Conservation (phyloP, 768 basidiomycete species). For the Nidularia pulvinata region DNA sequence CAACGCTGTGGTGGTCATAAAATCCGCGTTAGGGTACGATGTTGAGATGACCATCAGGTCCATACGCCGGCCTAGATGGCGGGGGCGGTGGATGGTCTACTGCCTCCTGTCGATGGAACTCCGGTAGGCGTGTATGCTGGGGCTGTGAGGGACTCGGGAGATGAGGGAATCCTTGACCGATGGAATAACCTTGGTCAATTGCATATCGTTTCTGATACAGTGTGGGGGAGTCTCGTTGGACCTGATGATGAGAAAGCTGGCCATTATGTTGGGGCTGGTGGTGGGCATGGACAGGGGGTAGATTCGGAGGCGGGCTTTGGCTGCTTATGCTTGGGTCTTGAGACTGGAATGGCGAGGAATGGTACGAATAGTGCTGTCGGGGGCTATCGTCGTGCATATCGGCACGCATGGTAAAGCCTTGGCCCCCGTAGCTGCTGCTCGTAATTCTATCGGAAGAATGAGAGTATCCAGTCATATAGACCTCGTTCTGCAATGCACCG, state of each 20-base stretch:
- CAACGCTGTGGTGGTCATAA: neutral
- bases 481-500: conserved; percentile 33
- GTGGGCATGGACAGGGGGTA: conserved; percentile 13
- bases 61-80: conserved; percentile 31
- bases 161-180: conserved; percentile 47
- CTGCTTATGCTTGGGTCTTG: conserved; percentile 38
- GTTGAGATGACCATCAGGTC: conserved; percentile 46
- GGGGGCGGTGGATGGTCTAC: conserved; percentile 22
- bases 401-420: conserved; percentile 40
- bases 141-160: conserved; percentile 44
- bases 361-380: conserved; percentile 51
- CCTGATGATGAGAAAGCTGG: conserved; percentile 35
- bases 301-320: conserved; percentile 36
- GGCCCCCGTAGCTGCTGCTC: conserved; percentile 42
- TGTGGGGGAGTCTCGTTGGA: conserved; percentile 39
- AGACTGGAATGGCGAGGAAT: conserved; percentile 44
- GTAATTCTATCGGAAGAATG: conserved; percentile 53
- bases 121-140: conserved; percentile 38
- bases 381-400: conserved; percentile 41
- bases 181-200: conserved; percentile 53
- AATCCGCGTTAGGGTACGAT: conserved; percentile 34
- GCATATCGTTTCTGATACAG: conserved; percentile 60
- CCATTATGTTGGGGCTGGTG: neutral
- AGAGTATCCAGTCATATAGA: conserved; percentile 43
- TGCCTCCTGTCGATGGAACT: conserved; percentile 37